Conservation (phyloP, 2,329 filamentous ascomycete species). For the Aphanoascus verrucosus region DNA sequence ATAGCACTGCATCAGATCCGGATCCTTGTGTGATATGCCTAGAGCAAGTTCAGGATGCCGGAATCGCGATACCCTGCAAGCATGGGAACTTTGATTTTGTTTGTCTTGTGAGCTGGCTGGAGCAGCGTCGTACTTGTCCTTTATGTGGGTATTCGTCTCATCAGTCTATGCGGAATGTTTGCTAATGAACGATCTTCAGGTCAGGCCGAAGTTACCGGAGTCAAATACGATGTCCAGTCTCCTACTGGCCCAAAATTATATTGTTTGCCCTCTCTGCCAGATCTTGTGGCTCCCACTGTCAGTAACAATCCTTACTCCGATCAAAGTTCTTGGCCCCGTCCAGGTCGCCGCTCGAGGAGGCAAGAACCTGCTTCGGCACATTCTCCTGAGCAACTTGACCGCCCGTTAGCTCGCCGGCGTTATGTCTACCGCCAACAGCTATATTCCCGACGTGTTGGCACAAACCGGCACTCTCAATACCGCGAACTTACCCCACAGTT, state of each 20-base stretch:
- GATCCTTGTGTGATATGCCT: slow-evolving; percentile 79
- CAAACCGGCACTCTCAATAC: slow-evolving; percentile 67
- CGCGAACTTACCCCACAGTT: slow-evolving; percentile 58
- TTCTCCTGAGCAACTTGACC: background rate
- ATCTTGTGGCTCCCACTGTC: slow-evolving; percentile 14
- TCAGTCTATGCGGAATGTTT: background rate
- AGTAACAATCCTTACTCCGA: background rate
- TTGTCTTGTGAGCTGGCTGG: slow-evolving; percentile 73
- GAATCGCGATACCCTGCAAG: slow-evolving; percentile 62
- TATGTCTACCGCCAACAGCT: slow-evolving; percentile 61
- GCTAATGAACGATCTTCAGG: slow-evolving; percentile 26
- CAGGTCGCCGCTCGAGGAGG: background rate
- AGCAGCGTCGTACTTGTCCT: slow-evolving; percentile 62
- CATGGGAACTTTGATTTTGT: slow-evolving; percentile 77
- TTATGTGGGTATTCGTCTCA: slow-evolving; percentile 50
- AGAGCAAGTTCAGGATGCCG: slow-evolving; percentile 60
- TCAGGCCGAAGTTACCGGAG: slow-evolving; percentile 44
- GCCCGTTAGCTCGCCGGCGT: slow-evolving; percentile 40
- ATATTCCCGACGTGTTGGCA: slow-evolving; percentile 72
- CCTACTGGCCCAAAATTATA: slow-evolving; percentile 49
- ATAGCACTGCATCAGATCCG: slow-evolving; percentile 24
- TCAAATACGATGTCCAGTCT: slow-evolving; percentile 55
- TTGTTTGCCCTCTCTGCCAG: slow-evolving; percentile 32
- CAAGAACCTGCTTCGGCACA: slow-evolving; percentile 12
- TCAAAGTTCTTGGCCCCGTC: background rate